These are phyloP conservation scores for Bretschneidera sinensis DNA, from an alignment of 345 rosid species.

Conservation along the genomic window DNA sequence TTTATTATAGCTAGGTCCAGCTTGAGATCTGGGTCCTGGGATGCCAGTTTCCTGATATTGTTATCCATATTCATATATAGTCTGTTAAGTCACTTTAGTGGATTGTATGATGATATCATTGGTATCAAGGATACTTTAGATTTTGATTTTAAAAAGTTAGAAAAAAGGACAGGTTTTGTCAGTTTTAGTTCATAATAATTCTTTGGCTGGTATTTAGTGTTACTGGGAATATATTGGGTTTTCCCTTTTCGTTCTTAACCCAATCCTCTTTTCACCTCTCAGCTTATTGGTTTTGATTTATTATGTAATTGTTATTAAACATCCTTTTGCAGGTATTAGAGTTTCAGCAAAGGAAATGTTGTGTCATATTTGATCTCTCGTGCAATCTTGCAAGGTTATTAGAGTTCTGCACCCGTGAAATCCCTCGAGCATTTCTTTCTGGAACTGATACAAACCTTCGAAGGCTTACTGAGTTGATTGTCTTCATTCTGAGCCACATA, in stretches of 20 bases:
- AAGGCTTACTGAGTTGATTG: conserved; percentile 78
- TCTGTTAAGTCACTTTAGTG: no score
- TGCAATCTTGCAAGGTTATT: conserved; percentile 87
- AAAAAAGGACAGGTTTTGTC: no score
- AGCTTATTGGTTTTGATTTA: neutral
- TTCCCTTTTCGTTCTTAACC: no score
- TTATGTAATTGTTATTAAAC: conserved; percentile 14
- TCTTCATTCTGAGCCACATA: conserved; percentile 76
- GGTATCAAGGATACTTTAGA: no score
- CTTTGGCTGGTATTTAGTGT: neutral
- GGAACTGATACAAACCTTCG: conserved; percentile 88
- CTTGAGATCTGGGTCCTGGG: no score
- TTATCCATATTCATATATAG: no score
- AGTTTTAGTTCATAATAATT: no score
- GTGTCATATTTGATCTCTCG: conserved; percentile 85
- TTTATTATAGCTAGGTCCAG: no score
- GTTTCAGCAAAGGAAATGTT: conserved; percentile 85
- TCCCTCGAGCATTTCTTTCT: conserved; percentile 74
- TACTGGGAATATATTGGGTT: neutral
- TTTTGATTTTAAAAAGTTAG: no score
- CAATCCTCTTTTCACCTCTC: neutral
- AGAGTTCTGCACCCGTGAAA: conserved; percentile 86
- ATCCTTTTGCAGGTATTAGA: conserved; percentile 55
- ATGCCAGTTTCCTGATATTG: no score
- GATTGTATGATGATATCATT: no score